A percentile compares a stretch with the other conserved stretches of the same genome.
phyloP scores from a whole-genome alignment of 73 alveolate genomes.

The Diophrys appendiculata region DNA sequence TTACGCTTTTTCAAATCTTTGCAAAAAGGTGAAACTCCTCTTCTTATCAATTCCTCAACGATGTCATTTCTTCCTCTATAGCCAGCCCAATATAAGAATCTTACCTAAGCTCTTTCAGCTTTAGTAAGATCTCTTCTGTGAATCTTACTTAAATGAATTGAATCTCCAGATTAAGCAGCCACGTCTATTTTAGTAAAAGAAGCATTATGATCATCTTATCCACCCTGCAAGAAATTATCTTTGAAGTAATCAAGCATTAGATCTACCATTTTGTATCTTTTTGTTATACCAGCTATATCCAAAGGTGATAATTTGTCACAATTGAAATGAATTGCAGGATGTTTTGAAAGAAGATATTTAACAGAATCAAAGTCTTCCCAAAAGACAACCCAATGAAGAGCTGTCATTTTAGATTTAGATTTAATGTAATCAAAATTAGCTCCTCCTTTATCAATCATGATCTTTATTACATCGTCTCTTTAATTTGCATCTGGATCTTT shows the following conservation, averaged over 20 bases:
- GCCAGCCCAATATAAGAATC: conserved; percentile 34
- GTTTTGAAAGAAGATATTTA: not conserved
- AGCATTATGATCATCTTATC: not conserved
- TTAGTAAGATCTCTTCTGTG: not conserved
- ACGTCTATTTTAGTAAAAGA: not conserved
- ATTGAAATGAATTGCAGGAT: not conserved
- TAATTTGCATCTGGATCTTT: too few species aligned
- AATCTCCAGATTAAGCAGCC: not conserved
- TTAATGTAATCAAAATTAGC: too few species aligned
- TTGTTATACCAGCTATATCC: not conserved
- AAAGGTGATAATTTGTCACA: not conserved
- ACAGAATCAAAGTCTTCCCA: not conserved
- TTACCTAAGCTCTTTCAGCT: not conserved
- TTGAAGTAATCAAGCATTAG: not conserved
- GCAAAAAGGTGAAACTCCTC: conserved; percentile 29
- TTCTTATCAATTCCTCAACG: conserved; percentile 8
- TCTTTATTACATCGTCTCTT: too few species aligned
- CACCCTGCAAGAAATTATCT: not conserved
- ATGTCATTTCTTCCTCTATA: conserved; percentile 21
- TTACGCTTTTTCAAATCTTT: not conserved
- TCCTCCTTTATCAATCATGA: too few species aligned
- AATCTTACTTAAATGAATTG: not conserved
- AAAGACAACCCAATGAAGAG: not conserved
- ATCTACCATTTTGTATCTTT: not conserved
- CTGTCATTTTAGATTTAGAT: not conserved